Evolutionary conservation across 495 filamentous ascomycete genomes (phyloP).

Genomic region (Pseudomonodictys pantanalensis): DNA sequence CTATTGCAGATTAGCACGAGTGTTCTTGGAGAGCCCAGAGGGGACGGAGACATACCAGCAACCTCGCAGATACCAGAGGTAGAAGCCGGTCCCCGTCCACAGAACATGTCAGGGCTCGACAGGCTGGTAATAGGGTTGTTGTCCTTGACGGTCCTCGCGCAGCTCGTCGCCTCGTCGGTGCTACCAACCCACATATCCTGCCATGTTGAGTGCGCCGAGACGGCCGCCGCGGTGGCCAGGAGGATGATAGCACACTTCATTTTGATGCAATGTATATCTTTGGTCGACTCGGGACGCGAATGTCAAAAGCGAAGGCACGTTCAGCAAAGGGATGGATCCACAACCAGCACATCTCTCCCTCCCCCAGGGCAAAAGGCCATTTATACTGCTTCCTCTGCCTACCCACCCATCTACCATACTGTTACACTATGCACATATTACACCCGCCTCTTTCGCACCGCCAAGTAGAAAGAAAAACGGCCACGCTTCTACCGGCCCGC

Average conservation of each 20-base stretch:
- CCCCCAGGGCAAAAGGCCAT: no score
- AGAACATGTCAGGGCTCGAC: slow-evolving; percentile 27
- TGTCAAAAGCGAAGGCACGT: no score
- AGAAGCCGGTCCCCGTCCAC: slow-evolving; percentile 7
- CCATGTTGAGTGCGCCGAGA: slow-evolving; percentile 34
- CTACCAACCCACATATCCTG: slow-evolving; percentile 33
- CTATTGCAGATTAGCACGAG: slow-evolving; percentile 22
- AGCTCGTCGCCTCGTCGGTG: slow-evolving; percentile 20
- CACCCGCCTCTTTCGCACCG: no score
- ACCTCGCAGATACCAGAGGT: slow-evolving; percentile 25
- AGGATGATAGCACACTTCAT: slow-evolving; percentile 26
- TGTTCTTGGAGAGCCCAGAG: not conserved
- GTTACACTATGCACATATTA: no score
- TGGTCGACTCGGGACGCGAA: no score
- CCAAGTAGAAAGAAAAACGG: no score
- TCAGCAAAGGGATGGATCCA: no score
- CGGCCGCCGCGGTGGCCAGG: slow-evolving; percentile 23
- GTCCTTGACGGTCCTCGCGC: slow-evolving; percentile 22
- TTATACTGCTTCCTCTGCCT: no score
- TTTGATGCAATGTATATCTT: slow-evolving; percentile 2
- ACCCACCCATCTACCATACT: no score
- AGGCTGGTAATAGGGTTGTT: slow-evolving; percentile 30
- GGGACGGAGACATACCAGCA: slow-evolving; percentile 10
- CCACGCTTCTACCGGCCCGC: no score
- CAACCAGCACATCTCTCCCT: no score